phyloP scores from a whole-genome alignment of 768 basidiomycete species.

The Grammothele lineata region DNA sequence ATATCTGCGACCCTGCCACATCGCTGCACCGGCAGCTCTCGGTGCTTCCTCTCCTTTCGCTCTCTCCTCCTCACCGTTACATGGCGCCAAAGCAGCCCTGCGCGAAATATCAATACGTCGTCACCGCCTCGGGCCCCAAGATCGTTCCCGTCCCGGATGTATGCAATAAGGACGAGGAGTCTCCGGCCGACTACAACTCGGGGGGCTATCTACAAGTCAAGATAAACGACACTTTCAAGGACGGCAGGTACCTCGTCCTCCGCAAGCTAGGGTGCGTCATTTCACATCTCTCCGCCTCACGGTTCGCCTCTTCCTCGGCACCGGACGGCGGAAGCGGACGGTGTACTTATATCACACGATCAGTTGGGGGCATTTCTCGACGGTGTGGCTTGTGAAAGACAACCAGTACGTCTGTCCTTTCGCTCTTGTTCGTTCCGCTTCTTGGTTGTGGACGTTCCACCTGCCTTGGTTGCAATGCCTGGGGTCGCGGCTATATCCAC shows the following conservation, averaged over 20 bases:
- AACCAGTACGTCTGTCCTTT: conserved; percentile 47
- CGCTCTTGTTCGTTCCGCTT: too few species aligned
- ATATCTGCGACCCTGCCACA: conserved; percentile 11
- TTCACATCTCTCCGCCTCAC: not conserved
- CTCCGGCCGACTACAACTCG: conserved; percentile 76
- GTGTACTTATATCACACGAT: conserved; percentile 17
- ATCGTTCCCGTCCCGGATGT: conserved; percentile 67
- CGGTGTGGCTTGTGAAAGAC: conserved; percentile 89
- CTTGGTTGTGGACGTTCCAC: too few species aligned
- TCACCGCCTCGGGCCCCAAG: conserved; percentile 61
- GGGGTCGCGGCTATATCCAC: too few species aligned
- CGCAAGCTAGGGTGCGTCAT: conserved; percentile 79
- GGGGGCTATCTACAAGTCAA: conserved; percentile 65
- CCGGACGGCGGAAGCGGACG: conserved; percentile 1
- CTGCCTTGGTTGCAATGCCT: too few species aligned
- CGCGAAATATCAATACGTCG: conserved; percentile 73
- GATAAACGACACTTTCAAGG: conserved; percentile 79
- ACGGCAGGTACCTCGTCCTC: conserved; percentile 79
- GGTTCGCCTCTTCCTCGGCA: not conserved
- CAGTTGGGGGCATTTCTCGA: conserved; percentile 95
- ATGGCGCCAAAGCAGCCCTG: conserved; percentile 69
- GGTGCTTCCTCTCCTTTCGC: conserved; percentile 7
- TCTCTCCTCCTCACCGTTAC: conserved; percentile 20
- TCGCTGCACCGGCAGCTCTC: not conserved
- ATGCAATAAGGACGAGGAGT: conserved; percentile 72